Percentiles rank a stretch among this genome's conserved stretches.
These are phyloP conservation scores for Ambrosiella beaveri DNA, from an alignment of 2,329 filamentous ascomycete genomes.

Conservation along the genomic window DNA sequence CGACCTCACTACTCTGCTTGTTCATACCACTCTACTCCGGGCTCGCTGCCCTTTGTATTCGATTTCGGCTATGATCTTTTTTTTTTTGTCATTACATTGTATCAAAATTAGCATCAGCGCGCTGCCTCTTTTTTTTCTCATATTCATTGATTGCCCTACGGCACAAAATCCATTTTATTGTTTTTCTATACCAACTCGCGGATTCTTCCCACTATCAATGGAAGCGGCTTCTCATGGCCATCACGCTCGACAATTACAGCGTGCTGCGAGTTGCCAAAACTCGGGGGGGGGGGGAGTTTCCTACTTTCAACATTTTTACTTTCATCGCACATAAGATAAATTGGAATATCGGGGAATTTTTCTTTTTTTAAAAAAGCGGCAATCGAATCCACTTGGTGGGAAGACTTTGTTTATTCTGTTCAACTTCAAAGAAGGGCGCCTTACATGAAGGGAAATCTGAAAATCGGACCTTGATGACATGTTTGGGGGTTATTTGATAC, in stretches of 20 bases:
- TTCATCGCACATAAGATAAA: background rate
- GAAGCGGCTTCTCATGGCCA: background rate
- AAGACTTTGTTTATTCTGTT: background rate
- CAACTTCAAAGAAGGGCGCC: background rate
- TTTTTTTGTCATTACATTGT: conserved; percentile 6
- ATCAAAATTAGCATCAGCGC: conserved; percentile 12
- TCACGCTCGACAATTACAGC: background rate
- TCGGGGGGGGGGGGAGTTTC: too few species aligned
- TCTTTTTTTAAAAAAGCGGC: background rate
- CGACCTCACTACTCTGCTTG: conserved; percentile 12
- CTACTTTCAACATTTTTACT: background rate
- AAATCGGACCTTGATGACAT: conserved; percentile 4
- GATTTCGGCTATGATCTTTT: conserved; percentile 4
- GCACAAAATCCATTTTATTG: background rate
- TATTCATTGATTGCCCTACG: background rate
- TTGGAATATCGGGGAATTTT: background rate
- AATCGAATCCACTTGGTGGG: background rate
- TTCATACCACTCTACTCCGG: conserved; percentile 9
- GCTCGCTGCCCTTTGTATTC: background rate
- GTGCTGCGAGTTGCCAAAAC: background rate
- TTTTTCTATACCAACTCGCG: background rate
- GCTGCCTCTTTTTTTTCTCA: background rate
- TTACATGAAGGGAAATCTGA: background rate
- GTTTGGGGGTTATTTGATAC: conserved; percentile 3
- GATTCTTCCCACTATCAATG: background rate